Conservation (phyloP, 805 yeast genomes). For the Zygosaccharomyces siamensis region DNA sequence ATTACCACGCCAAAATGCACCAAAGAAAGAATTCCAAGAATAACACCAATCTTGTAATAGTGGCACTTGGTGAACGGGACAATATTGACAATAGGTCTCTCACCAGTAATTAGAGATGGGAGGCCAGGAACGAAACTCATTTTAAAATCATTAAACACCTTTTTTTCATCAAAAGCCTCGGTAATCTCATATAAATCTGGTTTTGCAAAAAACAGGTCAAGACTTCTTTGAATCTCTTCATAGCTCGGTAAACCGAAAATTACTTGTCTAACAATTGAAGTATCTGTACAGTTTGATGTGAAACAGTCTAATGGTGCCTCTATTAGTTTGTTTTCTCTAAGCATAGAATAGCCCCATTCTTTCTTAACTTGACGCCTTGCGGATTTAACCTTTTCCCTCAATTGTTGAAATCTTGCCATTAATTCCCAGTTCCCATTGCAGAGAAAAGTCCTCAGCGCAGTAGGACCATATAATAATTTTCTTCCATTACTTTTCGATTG, state of each 20-base stretch:
- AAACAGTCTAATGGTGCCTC: constrained; percentile 11
- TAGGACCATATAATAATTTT: constrained; percentile 29
- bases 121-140: constrained; percentile 13
- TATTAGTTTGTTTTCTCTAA: constrained; percentile 19
- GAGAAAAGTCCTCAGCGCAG: constrained; percentile 24
- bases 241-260: constrained; percentile 21
- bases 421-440: constrained; percentile 16
- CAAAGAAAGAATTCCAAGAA: constrained; percentile 22
- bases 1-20: constrained; percentile 12
- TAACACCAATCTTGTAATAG: constrained; percentile 28
- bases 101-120: constrained; percentile 2
- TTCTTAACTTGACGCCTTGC: constrained; percentile 26
- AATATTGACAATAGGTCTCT: constrained; percentile 7
- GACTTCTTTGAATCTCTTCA: constrained; percentile 12
- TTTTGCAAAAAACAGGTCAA: constrained; percentile 18
- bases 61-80: constrained; percentile 20
- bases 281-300: constrained; percentile 5
- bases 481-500: constrained; percentile 24
- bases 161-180: constrained; percentile 17
- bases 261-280: constrained; percentile 10
- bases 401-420: constrained; percentile 16
- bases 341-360: constrained; percentile 12
- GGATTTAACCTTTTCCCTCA: constrained; percentile 26
- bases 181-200: constrained; percentile 14
- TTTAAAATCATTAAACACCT: constrained; percentile 22